Evolutionary conservation across 2,329 filamentous ascomycete species (phyloP).

Genomic region (Neofusicoccum sp.): DNA sequence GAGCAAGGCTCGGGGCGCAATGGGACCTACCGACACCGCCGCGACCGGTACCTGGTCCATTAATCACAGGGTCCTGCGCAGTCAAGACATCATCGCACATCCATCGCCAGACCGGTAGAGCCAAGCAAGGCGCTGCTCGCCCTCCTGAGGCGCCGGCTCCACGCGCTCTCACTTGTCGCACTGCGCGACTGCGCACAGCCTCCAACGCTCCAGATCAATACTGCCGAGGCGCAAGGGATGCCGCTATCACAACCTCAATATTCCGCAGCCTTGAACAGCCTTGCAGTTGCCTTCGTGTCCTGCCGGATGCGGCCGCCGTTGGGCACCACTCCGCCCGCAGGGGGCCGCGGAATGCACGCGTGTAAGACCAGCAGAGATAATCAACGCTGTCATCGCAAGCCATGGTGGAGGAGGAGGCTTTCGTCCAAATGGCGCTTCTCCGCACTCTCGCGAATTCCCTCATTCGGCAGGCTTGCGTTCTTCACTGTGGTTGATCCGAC

Average conservation of each 20-base stretch:
- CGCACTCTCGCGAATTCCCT: neutral
- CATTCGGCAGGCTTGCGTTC: neutral
- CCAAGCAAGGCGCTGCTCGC: no score
- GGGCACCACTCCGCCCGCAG: constrained; percentile 3
- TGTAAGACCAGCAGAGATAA: neutral
- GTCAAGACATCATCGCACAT: constrained; percentile 10
- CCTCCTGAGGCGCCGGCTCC: neutral
- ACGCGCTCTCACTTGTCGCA: neutral
- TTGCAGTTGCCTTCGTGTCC: neutral
- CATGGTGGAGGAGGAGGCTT: neutral
- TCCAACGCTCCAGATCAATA: neutral
- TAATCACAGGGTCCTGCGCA: neutral
- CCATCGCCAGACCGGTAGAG: neutral
- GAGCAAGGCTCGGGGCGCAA: neutral
- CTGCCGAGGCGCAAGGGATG: neutral
- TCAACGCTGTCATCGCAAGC: neutral
- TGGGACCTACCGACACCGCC: neutral
- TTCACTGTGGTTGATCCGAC: neutral
- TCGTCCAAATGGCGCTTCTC: constrained; percentile 10
- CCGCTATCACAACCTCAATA: neutral
- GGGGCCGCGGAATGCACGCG: neutral
- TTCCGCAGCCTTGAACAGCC: constrained; percentile 1
- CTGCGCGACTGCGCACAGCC: neutral
- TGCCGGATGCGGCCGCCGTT: neutral
- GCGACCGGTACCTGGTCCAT: neutral